A percentile compares a stretch with the other conserved stretches of the same genome.
These are phyloP conservation scores for Catenaria anguillulae DNA, from an alignment of 371 early-diverging fungal genomes.

Conservation along the genomic window DNA sequence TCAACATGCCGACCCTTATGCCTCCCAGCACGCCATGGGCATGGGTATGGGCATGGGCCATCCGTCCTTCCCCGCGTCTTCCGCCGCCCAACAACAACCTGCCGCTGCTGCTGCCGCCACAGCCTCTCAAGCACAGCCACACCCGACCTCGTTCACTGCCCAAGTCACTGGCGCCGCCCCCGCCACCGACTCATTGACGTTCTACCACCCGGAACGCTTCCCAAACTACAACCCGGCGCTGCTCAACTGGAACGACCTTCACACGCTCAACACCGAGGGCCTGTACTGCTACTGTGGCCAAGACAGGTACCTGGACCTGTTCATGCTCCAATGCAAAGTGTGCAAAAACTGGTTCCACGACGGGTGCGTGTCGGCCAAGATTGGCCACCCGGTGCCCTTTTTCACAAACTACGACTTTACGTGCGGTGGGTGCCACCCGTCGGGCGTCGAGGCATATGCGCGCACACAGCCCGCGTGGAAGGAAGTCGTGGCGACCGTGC, in stretches of 20 bases:
- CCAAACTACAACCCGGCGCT: background rate
- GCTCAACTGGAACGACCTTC: conserved; percentile 39
- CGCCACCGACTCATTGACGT: too few species aligned
- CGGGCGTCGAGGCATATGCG: conserved; percentile 32
- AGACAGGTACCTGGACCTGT: conserved; percentile 41
- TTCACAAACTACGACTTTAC: conserved; percentile 46
- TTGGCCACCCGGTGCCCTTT: conserved; percentile 39
- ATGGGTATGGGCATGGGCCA: too few species aligned
- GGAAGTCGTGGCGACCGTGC: conserved; percentile 45
- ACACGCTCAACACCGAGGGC: conserved; percentile 43
- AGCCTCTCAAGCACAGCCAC: too few species aligned
- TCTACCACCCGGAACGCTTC: too few species aligned
- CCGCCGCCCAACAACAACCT: too few species aligned
- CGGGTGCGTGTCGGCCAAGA: conserved; percentile 31
- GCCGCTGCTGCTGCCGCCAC: too few species aligned
- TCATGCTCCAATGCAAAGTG: conserved; percentile 42
- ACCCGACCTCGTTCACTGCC: too few species aligned
- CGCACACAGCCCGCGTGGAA: conserved; percentile 54
- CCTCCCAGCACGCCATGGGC: too few species aligned
- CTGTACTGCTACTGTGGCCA: conserved; percentile 49
- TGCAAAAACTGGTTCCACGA: conserved; percentile 56
- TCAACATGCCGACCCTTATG: too few species aligned
- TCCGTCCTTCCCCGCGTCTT: too few species aligned
- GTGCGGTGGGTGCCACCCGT: conserved; percentile 18
- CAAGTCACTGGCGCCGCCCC: too few species aligned